These are phyloP conservation scores for Stagonosporopsis rhizophila DNA, from an alignment of 2,329 filamentous ascomycete species.

Conservation along the genomic window DNA sequence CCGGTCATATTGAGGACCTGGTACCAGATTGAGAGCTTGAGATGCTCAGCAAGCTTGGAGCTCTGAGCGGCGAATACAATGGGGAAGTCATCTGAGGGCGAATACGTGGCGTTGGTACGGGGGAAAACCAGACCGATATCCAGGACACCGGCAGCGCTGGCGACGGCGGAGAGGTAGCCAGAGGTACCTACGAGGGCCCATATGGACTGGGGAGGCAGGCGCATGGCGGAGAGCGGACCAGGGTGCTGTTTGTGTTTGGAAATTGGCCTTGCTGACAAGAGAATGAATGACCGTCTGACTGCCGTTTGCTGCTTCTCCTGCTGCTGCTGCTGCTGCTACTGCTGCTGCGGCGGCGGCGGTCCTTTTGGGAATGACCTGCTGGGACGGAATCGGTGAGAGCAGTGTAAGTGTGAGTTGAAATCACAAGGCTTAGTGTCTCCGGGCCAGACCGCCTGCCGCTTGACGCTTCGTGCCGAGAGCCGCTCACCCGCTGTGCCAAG, in stretches of 20 bases:
- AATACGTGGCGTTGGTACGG: constrained; percentile 1
- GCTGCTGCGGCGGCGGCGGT: background rate
- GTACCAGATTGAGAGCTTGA: constrained; percentile 1
- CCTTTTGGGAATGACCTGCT: constrained; percentile 6
- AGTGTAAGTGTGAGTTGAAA: constrained; percentile 4
- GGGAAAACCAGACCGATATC: constrained; percentile 5
- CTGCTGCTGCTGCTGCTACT: background rate
- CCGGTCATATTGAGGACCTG: constrained; percentile 3
- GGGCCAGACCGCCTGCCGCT: background rate
- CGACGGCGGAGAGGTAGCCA: constrained; percentile 2
- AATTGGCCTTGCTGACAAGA: constrained; percentile 1
- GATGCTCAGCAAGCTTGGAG: constrained; percentile 5
- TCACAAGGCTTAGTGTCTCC: constrained; percentile 5
- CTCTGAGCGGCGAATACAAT: constrained; percentile 5
- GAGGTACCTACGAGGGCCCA: constrained; percentile 1
- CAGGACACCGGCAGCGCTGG: constrained; percentile 3
- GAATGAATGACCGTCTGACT: constrained; percentile 1
- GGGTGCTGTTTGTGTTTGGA: constrained; percentile 1
- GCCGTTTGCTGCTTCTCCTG: background rate
- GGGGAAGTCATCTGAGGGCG: background rate
- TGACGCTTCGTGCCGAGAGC: background rate
- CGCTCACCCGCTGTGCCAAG: too few species aligned
- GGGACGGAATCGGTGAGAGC: background rate
- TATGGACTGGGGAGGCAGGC: constrained; percentile 6
- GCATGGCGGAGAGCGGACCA: constrained; percentile 6